A percentile compares a stretch with the other conserved stretches of the same genome.
phyloP scores from a whole-genome alignment of 2,329 filamentous ascomycete genomes.

The Claviceps monticola region DNA sequence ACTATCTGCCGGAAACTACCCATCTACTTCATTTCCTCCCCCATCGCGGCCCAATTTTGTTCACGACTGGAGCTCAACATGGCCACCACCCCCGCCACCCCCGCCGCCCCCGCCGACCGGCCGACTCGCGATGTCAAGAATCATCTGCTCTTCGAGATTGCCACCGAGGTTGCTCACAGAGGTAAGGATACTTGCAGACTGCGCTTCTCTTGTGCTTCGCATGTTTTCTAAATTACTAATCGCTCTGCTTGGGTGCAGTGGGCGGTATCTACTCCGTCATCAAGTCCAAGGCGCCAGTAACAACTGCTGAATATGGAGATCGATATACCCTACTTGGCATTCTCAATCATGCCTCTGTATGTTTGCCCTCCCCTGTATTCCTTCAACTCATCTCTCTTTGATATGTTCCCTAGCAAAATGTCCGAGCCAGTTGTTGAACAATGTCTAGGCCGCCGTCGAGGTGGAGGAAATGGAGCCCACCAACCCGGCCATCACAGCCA shows the following conservation, averaged over 20 bases:
- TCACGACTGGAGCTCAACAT: slow-evolving; percentile 17
- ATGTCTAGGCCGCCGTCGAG: slow-evolving; percentile 77
- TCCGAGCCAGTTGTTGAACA: slow-evolving; percentile 2
- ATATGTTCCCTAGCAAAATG: slow-evolving; percentile 1
- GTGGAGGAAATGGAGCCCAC: slow-evolving; percentile 85
- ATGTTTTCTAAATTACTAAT: neutral
- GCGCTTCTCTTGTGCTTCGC: neutral
- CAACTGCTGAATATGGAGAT: slow-evolving; percentile 95
- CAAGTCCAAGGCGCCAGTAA: slow-evolving; percentile 97
- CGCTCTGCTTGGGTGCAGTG: slow-evolving; percentile 37
- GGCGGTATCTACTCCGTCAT: slow-evolving; percentile 98
- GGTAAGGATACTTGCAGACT: slow-evolving; percentile 37
- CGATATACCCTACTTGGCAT: slow-evolving; percentile 92
- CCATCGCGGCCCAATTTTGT: neutral
- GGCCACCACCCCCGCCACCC: slow-evolving; percentile 31
- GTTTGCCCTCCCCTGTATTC: slow-evolving; percentile 15
- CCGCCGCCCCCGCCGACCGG: slow-evolving; percentile 28
- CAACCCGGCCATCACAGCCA: slow-evolving; percentile 62
- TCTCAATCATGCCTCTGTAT: slow-evolving; percentile 77
- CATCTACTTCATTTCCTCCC: neutral
- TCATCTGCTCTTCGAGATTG: slow-evolving; percentile 91
- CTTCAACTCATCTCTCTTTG: neutral
- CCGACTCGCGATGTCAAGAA: slow-evolving; percentile 68
- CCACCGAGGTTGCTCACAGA: slow-evolving; percentile 94
- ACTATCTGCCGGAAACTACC: slow-evolving; percentile 1